Percentiles rank a stretch among this genome's conserved stretches.
Evolutionary conservation across 2,329 filamentous ascomycete genomes (phyloP).

Genomic region (Epichloe festucae): DNA sequence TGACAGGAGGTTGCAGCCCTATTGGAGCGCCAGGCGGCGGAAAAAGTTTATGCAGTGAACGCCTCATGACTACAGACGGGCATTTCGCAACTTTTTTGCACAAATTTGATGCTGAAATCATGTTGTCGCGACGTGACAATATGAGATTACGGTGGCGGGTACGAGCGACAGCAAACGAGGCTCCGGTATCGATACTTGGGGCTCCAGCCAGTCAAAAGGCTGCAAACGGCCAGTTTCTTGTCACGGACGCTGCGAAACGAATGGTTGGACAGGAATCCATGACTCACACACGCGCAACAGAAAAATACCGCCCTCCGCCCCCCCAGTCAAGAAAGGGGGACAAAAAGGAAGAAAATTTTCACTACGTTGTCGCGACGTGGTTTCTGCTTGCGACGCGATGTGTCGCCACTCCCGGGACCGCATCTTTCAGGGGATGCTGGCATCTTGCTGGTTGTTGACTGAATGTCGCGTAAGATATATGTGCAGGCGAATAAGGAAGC

Average conservation of each 20-base stretch:
- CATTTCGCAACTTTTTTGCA: background rate
- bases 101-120: background rate
- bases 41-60: background rate
- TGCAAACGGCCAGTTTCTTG: slow-evolving; percentile 19
- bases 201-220: slow-evolving; percentile 18
- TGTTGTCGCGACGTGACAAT: background rate
- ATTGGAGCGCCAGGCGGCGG: background rate
- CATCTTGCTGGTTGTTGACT: too few relatives aligned
- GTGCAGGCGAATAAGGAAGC: too few relatives aligned
- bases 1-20: background rate
- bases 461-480: too few relatives aligned
- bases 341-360: slow-evolving; percentile 8
- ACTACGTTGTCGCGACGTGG: slow-evolving; percentile 5
- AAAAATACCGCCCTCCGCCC: background rate
- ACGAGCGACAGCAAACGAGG: background rate
- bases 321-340: background rate
- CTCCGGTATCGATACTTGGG: slow-evolving; percentile 12
- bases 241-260: slow-evolving; percentile 11
- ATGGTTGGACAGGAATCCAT: slow-evolving; percentile 15
- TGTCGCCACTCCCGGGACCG: slow-evolving; percentile 4
- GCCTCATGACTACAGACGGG: too few relatives aligned
- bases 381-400: slow-evolving; percentile 7
- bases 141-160: background rate
- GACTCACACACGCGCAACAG: slow-evolving; percentile 12
- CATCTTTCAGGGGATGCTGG: background rate